Evolutionary conservation across 2,329 filamentous ascomycete species (phyloP), one percentile per base, ranked within the genome.

Genomic region (Neonectria ditissima): DNA sequence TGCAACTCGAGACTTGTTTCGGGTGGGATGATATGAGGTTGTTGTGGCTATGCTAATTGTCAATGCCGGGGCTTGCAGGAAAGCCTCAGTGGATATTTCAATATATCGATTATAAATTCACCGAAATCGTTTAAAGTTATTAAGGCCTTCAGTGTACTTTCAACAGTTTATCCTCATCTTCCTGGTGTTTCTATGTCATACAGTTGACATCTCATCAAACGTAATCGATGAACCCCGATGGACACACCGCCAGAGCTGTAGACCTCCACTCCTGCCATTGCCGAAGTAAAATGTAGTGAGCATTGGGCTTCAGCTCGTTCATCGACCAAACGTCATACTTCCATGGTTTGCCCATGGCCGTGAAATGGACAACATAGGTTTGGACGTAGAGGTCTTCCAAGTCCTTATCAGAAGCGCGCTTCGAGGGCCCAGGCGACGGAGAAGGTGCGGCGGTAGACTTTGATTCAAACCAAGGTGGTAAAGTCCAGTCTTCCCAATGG

Each of bases 401-500:
- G 5, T 67, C 55, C 9, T 53, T 18, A 1, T 59, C 61, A 2
- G 66, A 59, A 0, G 53, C 59, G 2, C 18, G 34, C 16, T 54
- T 20, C 4, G 51, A 47, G 5, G 50, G 32, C 3, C 8, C 39
- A 9, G 44, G 24, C 9, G 45, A 2, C 9, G 51, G 20, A 18
- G 28, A 26, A 4, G 34, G 24, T n/a, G 51, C 37, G 2, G 24
- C 14, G 5, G 7, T 43, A 5, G 2, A 39, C 34, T 16, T 34
- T 8, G 47, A 13, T 16, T n/a, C 13, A 26, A 66, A 68, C 68
- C 68, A 70, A 11, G 48, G 9, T 3, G 68, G 68, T 16, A 70
- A 37, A 50, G 32, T 68, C 61, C 63, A 55, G 18, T 69, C 62
- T 13, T 67, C 65, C 68, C 67, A 70, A 44, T 69, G 65, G 14